Base-by-base conservation (phyloP, 2,329 filamentous ascomycete species). In the Fonsecaea nubica region DNA sequence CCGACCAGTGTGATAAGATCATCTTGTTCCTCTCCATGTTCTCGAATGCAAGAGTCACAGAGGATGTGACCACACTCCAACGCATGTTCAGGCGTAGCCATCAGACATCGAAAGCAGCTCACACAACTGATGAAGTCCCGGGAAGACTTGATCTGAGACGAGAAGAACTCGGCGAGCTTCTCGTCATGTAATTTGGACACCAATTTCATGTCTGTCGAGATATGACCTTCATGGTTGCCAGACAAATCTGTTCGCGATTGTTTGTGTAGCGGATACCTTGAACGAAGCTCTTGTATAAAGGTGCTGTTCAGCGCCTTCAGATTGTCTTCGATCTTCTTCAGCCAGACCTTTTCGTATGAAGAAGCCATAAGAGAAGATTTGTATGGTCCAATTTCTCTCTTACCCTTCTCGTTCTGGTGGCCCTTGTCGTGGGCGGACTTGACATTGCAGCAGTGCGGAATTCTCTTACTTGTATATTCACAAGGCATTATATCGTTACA, bases 281-380 rank as follows among this genome's bases (percentile, higher is more conserved):
- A 25, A 21, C 45, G 7, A 5, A 50, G 45, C 45, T 50, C 8
- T 50, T 50, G 18, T 50, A 50, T 50, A 30, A 50, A 50, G 25
- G 45, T 30, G 45, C 21, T 50, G 12, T 50, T 50, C 18, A 50
- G 8, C 45, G 18, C 18, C 18, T 30, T 50, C 45, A 50, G 45
- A 25, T 50, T 50, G 45, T 50, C 21, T 50, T 50, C 45, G 21
- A 50, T 50, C 45, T 50, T 50, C 45, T 30, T 50, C 18, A 50
- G 9, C 45, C 45, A 50, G 21, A 25, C 45, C 21, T 50, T 50
- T 21, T 50, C 45, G 12, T 50, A 50, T 50, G 18, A 50, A 50
- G 45, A 50, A 50, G 45, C 45, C 18, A 50, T 50, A 30, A 50
- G 45, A 25, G 45, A 50, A 50, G 45, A 50, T 10, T 25, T 50